Evolutionary conservation across 768 basidiomycete species (phyloP), one percentile per base, ranked within the genome.

Genomic region (Rhodotorula babjevae): DNA sequence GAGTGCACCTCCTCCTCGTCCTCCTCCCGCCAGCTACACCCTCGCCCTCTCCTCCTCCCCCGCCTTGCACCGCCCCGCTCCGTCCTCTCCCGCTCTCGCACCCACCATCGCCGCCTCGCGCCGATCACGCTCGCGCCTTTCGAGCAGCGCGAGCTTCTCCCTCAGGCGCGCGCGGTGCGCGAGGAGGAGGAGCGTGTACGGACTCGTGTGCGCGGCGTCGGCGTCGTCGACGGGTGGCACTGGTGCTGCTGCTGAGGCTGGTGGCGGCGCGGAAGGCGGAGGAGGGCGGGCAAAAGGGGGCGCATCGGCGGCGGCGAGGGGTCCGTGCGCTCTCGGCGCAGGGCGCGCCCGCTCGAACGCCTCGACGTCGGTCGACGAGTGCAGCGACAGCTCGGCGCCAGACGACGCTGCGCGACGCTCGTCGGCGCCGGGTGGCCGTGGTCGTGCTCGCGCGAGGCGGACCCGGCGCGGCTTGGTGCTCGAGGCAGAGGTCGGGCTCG

Each of bases 311-410:
- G 33, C 27, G 59, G 36, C 49, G 47, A 50, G 14, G 33, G 25
- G 25, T 31, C 36, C 27, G 14, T 15, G 36, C 23, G n/a, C n/a
- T n/a, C n/a, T n/a, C n/a, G n/a, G n/a, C 64, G 36, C 36, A 36
- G 5, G 5, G 36, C 36, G 36, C 36, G 36, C 36, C 36, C 36
- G 44, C 44, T 71, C 69, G 64, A 65, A 65, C 23, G 59, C 42
- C 16, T 71, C 70, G 55, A 71, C 62, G 46, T 71, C 70, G 65
- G 65, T 71, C 55, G 66, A 61, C 21, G 53, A 61, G 61, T 71
- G 70, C 7, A 71, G 46, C 2, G 70, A 62, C 7, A 71, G 65
- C 33, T 66, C 36, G 52, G 7, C 50, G 31, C 18, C 27, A 27
- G 36, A 58, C 33, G 23, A 23, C 23, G 57, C 21, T 57, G 33